These are phyloP conservation scores for Anthostomella pinea DNA, from an alignment of 2,329 filamentous ascomycete genomes.

Conservation along the genomic window DNA sequence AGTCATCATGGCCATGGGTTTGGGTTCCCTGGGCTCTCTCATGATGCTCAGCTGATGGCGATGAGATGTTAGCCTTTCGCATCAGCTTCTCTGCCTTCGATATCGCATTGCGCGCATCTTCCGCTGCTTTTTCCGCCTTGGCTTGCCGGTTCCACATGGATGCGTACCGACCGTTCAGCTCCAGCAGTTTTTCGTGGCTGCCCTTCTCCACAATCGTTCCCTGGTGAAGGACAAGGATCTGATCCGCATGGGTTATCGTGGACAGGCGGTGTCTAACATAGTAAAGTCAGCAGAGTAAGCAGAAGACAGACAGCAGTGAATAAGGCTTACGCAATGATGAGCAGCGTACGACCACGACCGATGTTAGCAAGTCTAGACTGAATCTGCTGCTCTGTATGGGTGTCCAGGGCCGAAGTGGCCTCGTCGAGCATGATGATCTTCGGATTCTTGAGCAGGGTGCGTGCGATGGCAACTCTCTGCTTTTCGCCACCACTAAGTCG, in stretches of 20 bases:
- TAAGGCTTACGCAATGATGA: constrained; percentile 93
- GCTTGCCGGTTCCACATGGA: constrained; percentile 91
- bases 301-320: too few species aligned
- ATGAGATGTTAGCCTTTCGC: constrained; percentile 48
- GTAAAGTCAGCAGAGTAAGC: too few species aligned
- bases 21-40: constrained; percentile 27
- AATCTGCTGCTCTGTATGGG: constrained; percentile 89
- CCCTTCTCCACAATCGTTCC: constrained; percentile 77
- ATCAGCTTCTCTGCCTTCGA: constrained; percentile 43
- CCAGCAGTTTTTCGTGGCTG: constrained; percentile 73
- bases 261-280: constrained; percentile 71
- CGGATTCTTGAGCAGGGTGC: constrained; percentile 88
- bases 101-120: constrained; percentile 49
- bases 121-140: constrained; percentile 67
- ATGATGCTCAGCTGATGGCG: constrained; percentile 23
- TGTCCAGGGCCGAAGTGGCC: constrained; percentile 87
- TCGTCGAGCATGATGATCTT: constrained; percentile 92
- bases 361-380: constrained; percentile 81
- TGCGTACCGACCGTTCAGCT: constrained; percentile 68
- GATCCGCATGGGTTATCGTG: constrained; percentile 81
- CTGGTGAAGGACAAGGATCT: constrained; percentile 75
- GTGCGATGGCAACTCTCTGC: constrained; percentile 88
- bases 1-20: constrained; percentile 39
- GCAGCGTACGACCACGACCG: constrained; percentile 81
- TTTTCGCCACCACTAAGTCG: constrained; percentile 89